phyloP scores from a whole-genome alignment of 2,329 filamentous ascomycete genomes.

The Sordariomycetes sp. region DNA sequence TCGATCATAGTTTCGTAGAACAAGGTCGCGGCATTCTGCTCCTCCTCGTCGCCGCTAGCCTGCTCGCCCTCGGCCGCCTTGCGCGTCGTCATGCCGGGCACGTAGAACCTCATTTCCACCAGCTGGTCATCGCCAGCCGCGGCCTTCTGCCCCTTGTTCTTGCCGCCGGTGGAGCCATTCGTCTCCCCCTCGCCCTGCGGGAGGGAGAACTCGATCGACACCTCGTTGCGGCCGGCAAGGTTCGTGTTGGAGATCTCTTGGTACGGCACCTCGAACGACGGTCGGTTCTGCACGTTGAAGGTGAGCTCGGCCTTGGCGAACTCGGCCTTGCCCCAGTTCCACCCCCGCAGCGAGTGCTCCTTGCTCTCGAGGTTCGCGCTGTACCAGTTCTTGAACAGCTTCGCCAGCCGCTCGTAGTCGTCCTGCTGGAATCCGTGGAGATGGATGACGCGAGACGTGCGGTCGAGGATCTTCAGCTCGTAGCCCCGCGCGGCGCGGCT shows the following conservation, averaged over 20 bases:
- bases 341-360: conserved; percentile 89
- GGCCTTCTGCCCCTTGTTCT: conserved; percentile 75
- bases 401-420: conserved; percentile 82
- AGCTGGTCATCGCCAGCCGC: conserved; percentile 84
- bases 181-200: conserved; percentile 60
- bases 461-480: conserved; percentile 83
- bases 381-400: conserved; percentile 98
- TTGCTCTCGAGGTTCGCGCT: conserved; percentile 84
- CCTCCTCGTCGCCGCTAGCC: conserved; percentile 58
- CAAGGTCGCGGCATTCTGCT: conserved; percentile 91
- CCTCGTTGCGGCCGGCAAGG: conserved; percentile 92
- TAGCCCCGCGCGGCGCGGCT: conserved; percentile 85
- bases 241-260: conserved; percentile 98
- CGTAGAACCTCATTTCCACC: conserved; percentile 98
- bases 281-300: conserved; percentile 95
- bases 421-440: conserved; percentile 92
- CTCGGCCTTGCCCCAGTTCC: conserved; percentile 99
- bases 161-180: conserved; percentile 54
- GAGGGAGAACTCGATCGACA: conserved; percentile 86
- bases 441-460: conserved; percentile 78
- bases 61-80: conserved; percentile 60
- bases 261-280: conserved; percentile 94
- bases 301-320: conserved; percentile 90
- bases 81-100: conserved; percentile 79
- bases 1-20: conserved; percentile 98